Conservation (phyloP, 2,329 filamentous ascomycete species). For the Graphilbum ipis-grandicollis region DNA sequence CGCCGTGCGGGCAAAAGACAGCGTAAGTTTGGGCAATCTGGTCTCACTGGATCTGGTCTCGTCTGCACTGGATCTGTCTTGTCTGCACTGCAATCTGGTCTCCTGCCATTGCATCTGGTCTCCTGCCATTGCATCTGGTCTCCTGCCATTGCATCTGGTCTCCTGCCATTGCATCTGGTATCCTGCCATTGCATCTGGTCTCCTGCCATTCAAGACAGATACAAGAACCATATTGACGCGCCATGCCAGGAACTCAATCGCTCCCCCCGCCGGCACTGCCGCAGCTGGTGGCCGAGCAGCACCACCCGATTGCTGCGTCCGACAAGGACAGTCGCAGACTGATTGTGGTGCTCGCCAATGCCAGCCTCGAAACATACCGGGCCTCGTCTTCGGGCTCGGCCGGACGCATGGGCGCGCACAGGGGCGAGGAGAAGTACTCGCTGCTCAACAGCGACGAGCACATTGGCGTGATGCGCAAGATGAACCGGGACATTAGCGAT, state of each 20-base stretch:
- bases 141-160: too few relatives aligned
- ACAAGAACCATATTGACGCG: too few relatives aligned
- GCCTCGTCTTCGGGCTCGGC: constrained; percentile 53
- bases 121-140: too few relatives aligned
- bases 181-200: too few relatives aligned
- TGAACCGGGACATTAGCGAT: constrained; percentile 97
- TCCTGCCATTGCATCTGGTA: too few relatives aligned
- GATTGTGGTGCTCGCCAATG: constrained; percentile 93
- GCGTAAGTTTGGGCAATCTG: constrained; percentile 10
- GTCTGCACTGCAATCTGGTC: too few relatives aligned
- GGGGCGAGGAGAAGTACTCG: constrained; percentile 94
- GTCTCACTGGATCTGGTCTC: neutral
- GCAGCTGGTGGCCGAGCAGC: constrained; percentile 84
- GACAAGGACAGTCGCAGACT: constrained; percentile 86
- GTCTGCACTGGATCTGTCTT: neutral
- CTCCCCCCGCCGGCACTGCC: constrained; percentile 82
- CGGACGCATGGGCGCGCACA: constrained; percentile 40
- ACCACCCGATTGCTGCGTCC: constrained; percentile 61
- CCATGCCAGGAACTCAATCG: constrained; percentile 76
- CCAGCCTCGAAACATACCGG: constrained; percentile 94
- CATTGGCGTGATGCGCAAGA: constrained; percentile 98
- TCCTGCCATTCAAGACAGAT: too few relatives aligned
- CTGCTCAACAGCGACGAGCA: constrained; percentile 97
- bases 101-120: too few relatives aligned
- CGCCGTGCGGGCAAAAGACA: constrained; percentile 15